Percentiles rank a stretch among this genome's conserved stretches.
Conservation (phyloP, 306 rosid species). For the Ziziphus jujuba region DNA sequence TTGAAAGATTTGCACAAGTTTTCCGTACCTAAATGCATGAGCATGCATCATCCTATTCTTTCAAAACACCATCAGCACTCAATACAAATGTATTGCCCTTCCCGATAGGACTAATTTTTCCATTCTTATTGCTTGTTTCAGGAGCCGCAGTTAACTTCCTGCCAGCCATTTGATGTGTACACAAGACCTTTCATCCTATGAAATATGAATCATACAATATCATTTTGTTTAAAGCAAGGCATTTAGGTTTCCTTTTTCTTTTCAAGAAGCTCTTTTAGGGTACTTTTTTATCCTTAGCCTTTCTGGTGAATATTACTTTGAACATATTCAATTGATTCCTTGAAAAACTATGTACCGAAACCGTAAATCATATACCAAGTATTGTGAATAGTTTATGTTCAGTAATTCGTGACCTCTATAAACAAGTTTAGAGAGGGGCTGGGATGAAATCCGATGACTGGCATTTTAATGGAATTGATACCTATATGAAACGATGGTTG, state of each 20-base stretch:
- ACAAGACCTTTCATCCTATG: constrained; percentile 69
- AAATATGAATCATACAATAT: background rate
- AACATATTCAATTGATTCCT: too few relatives aligned
- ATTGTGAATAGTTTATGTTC: too few relatives aligned
- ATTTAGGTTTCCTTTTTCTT: background rate
- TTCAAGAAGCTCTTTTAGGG: background rate
- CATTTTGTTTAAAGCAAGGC: background rate
- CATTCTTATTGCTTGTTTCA: constrained; percentile 39
- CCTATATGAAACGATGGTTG: too few relatives aligned
- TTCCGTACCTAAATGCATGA: background rate
- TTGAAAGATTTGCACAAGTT: background rate
- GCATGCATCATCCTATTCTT: background rate
- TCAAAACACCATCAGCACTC: background rate
- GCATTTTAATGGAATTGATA: too few relatives aligned
- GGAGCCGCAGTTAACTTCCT: constrained; percentile 91
- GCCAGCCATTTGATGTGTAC: constrained; percentile 77
- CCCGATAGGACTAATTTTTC: constrained; percentile 12
- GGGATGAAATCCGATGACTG: too few relatives aligned
- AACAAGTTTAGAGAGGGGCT: too few relatives aligned
- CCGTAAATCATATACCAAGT: too few relatives aligned
- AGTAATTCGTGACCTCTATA: too few relatives aligned
- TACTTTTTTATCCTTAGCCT: too few relatives aligned
- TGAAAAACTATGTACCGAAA: too few relatives aligned
- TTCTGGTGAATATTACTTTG: too few relatives aligned
- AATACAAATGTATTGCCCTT: background rate